phyloP scores from a whole-genome alignment of 164 flowering plant species.

The Aristolochia contorta region DNA sequence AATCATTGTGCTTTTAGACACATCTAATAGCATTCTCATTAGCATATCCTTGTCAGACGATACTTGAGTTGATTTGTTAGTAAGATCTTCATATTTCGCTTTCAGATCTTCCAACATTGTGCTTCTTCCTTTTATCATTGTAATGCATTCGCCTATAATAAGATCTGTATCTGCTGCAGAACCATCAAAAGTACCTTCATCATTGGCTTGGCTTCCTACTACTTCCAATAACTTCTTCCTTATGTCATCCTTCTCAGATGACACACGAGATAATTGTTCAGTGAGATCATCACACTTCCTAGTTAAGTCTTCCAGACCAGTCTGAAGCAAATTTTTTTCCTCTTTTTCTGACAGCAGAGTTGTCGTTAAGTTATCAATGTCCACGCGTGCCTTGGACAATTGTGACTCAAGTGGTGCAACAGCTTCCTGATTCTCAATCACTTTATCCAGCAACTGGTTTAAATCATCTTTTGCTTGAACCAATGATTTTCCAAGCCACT shows the following conservation, averaged over 20 bases:
- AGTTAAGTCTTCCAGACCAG: conserved; percentile 41
- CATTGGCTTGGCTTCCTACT: neutral
- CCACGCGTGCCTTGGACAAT: conserved; percentile 25
- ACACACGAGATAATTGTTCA: conserved; percentile 26
- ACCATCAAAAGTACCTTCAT: conserved; percentile 15
- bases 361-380: conserved; percentile 40
- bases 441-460: conserved; percentile 30
- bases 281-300: conserved; percentile 32
- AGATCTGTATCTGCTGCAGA: conserved; percentile 19
- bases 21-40: conserved; percentile 1
- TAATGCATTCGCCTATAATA: conserved; percentile 43
- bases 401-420: conserved; percentile 15
- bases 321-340: conserved; percentile 45
- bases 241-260: conserved; percentile 11
- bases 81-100: conserved; percentile 30
- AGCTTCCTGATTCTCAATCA: conserved; percentile 15
- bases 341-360: conserved; percentile 45
- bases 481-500: conserved; percentile 59
- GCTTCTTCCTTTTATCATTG: conserved; percentile 35
- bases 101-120: conserved; percentile 32
- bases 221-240: conserved; percentile 1
- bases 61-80: conserved; percentile 26
- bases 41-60: conserved; percentile 11
- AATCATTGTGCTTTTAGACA: conserved; percentile 1
- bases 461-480: conserved; percentile 37